Evolutionary conservation across 2,329 filamentous ascomycete genomes (phyloP).

Genomic region (Penicillium sp.): DNA sequence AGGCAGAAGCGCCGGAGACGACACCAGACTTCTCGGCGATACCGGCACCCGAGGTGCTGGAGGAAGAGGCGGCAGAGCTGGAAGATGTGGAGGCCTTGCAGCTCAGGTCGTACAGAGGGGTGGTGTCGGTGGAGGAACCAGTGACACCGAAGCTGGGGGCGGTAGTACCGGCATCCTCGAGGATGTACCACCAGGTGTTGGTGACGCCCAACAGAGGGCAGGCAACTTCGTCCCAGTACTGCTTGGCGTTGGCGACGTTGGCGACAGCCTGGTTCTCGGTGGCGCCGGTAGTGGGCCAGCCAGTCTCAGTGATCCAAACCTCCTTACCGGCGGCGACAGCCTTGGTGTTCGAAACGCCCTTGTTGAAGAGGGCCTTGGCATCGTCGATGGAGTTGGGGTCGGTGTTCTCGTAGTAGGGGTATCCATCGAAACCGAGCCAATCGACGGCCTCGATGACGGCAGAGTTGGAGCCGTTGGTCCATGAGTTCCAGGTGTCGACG

Average conservation of each 20-base stretch:
- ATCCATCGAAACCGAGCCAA: constrained; percentile 81
- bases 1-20: constrained; percentile 19
- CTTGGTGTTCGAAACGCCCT: constrained; percentile 62
- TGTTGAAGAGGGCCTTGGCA: constrained; percentile 66
- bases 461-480: constrained; percentile 70
- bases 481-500: constrained; percentile 86
- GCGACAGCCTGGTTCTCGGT: constrained; percentile 63
- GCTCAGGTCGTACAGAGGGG: constrained; percentile 40
- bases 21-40: constrained; percentile 16
- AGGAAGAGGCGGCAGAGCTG: constrained; percentile 22
- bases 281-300: constrained; percentile 75
- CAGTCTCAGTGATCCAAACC: constrained; percentile 86
- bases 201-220: constrained; percentile 56
- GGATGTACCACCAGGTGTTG: constrained; percentile 49
- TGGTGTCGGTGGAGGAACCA: constrained; percentile 35
- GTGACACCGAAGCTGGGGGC: constrained; percentile 45
- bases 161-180: constrained; percentile 38
- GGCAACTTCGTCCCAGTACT: constrained; percentile 77
- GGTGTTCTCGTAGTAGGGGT: constrained; percentile 77
- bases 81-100: constrained; percentile 30
- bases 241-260: constrained; percentile 66
- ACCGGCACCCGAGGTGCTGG: constrained; percentile 19
- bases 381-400: constrained; percentile 65
- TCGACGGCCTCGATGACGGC: constrained; percentile 69
- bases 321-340: constrained; percentile 63